Conservation (phyloP, 75 land plant genomes). For the Selaginella tamariscina region DNA sequence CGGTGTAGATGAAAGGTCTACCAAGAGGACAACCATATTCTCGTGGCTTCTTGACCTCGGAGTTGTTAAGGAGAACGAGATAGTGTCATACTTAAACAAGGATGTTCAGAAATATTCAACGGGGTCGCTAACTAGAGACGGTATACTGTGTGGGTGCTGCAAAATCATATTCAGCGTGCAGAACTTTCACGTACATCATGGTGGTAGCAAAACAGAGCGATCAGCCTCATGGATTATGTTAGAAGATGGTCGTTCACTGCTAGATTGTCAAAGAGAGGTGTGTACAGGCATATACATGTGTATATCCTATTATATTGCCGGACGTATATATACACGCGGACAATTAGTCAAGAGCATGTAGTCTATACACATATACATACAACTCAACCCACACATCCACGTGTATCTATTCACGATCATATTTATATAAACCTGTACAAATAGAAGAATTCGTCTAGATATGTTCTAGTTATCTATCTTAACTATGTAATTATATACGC, state of each 20-base stretch:
- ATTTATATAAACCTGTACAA: too few species aligned
- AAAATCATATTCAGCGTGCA: conserved; percentile 45
- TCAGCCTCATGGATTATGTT: conserved; percentile 14
- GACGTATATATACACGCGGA: too few species aligned
- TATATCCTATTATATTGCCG: too few species aligned
- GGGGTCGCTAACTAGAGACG: conserved; percentile 33
- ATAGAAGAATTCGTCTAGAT: too few species aligned
- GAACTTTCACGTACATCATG: conserved; percentile 67
- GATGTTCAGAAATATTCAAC: conserved; percentile 18
- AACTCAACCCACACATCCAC: too few species aligned
- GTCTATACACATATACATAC: too few species aligned
- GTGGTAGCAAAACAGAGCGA: conserved; percentile 28
- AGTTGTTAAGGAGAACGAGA: conserved; percentile 35
- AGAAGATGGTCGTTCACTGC: conserved; percentile 34
- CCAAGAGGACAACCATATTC: conserved; percentile 27
- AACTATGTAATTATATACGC: too few species aligned
- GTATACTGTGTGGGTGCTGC: conserved; percentile 71
- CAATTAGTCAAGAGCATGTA: too few species aligned
- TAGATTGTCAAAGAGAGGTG: conserved; percentile 62
- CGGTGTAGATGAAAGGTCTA: neutral
- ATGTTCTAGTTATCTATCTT: too few species aligned
- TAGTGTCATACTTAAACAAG: conserved; percentile 46
- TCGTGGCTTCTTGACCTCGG: conserved; percentile 72
- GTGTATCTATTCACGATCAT: too few species aligned
- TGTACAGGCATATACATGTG: too few species aligned